Conservation (phyloP, 2,329 filamentous ascomycete species). For the Alternaria viburni region DNA sequence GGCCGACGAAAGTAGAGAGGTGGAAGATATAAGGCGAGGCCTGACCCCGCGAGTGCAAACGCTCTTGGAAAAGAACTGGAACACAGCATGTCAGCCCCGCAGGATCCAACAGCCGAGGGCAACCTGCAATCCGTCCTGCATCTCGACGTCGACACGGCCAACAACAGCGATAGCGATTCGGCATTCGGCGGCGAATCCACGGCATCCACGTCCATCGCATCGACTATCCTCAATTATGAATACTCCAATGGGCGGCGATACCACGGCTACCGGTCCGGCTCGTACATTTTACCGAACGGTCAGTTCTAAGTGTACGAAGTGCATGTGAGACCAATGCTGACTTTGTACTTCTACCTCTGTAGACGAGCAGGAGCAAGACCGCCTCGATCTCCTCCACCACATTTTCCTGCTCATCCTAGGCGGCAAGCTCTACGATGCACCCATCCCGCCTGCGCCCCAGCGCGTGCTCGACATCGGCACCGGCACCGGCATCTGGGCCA, state of each 20-base stretch:
- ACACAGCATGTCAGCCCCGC: slow-evolving; percentile 16
- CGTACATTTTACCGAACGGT: slow-evolving; percentile 46
- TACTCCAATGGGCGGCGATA: slow-evolving; percentile 49
- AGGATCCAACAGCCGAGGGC: slow-evolving; percentile 8
- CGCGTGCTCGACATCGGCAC: slow-evolving; percentile 50
- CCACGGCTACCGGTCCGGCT: slow-evolving; percentile 45
- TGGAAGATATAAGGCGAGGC: neutral
- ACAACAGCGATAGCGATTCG: slow-evolving; percentile 39
- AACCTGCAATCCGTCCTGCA: slow-evolving; percentile 35
- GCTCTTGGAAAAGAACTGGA: neutral
- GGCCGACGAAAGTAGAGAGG: slow-evolving; percentile 5
- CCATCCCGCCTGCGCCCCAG: slow-evolving; percentile 24
- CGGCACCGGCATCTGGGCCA: slow-evolving; percentile 50
- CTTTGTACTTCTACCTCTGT: neutral
- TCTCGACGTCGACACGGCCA: slow-evolving; percentile 35
- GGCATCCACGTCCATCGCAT: slow-evolving; percentile 44
- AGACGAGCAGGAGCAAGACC: slow-evolving; percentile 48
- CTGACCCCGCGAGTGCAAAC: slow-evolving; percentile 1
- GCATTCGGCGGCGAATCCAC: slow-evolving; percentile 37
- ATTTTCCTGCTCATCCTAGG: slow-evolving; percentile 45
- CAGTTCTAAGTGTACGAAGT: neutral
- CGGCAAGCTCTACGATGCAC: slow-evolving; percentile 46
- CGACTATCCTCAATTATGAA: slow-evolving; percentile 47
- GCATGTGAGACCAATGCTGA: neutral
- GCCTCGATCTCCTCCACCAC: slow-evolving; percentile 48